Conservation (phyloP, 768 basidiomycete genomes). For the Rossbeevera mucosa region DNA sequence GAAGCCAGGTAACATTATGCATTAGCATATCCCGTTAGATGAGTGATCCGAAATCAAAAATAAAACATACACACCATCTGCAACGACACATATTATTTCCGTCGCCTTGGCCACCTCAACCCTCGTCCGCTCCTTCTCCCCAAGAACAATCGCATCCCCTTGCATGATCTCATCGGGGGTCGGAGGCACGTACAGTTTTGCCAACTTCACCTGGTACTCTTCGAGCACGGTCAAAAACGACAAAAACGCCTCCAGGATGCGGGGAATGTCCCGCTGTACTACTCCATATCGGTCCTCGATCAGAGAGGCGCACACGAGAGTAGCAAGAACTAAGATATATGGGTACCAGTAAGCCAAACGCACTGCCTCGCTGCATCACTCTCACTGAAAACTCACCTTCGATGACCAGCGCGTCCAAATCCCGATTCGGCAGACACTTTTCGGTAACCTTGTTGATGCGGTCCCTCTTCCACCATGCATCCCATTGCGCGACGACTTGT, state of each 20-base stretch:
- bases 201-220: conserved; percentile 54
- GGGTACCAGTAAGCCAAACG: background rate
- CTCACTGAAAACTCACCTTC: conserved; percentile 44
- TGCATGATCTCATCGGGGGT: conserved; percentile 29
- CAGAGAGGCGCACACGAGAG: conserved; percentile 66
- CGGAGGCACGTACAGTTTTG: conserved; percentile 36
- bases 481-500: conserved; percentile 21
- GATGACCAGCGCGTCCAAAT: conserved; percentile 57
- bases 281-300: conserved; percentile 78
- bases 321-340: conserved; percentile 44
- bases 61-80: conserved; percentile 50
- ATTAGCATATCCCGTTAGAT: background rate
- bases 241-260: conserved; percentile 71
- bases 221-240: conserved; percentile 65
- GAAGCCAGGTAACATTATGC: background rate
- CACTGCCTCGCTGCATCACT: background rate
- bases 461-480: conserved; percentile 56
- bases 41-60: background rate
- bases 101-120: conserved; percentile 53
- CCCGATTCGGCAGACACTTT: conserved; percentile 52
- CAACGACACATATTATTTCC: conserved; percentile 49
- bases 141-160: conserved; percentile 32
- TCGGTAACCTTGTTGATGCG: conserved; percentile 50
- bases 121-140: conserved; percentile 35
- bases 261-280: conserved; percentile 82